Evolutionary conservation across 2,329 filamentous ascomycete species (phyloP).

Genomic region (Delphinella strobiligena): DNA sequence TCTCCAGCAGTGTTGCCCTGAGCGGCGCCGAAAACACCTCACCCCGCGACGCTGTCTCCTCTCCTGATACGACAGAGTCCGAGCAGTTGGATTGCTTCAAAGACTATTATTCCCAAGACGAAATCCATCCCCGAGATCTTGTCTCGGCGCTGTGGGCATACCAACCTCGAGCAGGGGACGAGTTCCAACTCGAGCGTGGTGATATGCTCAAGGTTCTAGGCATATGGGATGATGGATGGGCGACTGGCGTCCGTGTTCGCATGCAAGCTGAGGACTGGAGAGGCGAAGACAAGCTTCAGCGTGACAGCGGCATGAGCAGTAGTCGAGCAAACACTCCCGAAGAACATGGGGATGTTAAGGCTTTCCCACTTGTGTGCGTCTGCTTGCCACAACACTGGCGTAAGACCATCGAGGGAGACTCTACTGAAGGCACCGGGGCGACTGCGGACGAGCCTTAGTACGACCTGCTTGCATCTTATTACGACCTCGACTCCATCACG

Average conservation of each 20-base stretch:
- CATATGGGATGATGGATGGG: slow-evolving; percentile 99
- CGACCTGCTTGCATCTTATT: slow-evolving; percentile 7
- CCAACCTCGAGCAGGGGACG: slow-evolving; percentile 82
- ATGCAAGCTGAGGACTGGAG: slow-evolving; percentile 87
- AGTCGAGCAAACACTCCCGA: slow-evolving; percentile 37
- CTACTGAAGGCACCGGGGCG: slow-evolving; percentile 17
- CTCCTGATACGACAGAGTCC: slow-evolving; percentile 82
- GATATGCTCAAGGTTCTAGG: slow-evolving; percentile 98
- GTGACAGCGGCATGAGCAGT: slow-evolving; percentile 88
- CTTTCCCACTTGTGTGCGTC: slow-evolving; percentile 92
- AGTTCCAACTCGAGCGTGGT: slow-evolving; percentile 84
- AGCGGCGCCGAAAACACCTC: slow-evolving; percentile 45
- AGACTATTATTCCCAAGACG: slow-evolving; percentile 95
- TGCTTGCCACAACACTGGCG: slow-evolving; percentile 93
- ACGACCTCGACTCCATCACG: slow-evolving; percentile 4
- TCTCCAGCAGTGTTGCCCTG: slow-evolving; percentile 60
- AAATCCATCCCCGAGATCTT: slow-evolving; percentile 82
- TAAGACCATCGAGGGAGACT: slow-evolving; percentile 87
- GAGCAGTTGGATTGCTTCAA: slow-evolving; percentile 96
- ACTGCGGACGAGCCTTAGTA: slow-evolving; percentile 7
- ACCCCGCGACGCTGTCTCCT: slow-evolving; percentile 67
- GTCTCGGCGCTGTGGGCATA: slow-evolving; percentile 95
- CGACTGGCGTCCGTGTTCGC: slow-evolving; percentile 74
- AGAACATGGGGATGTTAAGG: slow-evolving; percentile 70
- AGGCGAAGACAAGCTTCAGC: slow-evolving; percentile 50